These are phyloP conservation scores for Citrullus mucosospermus DNA, from an alignment of 306 rosid genomes.

Conservation along the genomic window DNA sequence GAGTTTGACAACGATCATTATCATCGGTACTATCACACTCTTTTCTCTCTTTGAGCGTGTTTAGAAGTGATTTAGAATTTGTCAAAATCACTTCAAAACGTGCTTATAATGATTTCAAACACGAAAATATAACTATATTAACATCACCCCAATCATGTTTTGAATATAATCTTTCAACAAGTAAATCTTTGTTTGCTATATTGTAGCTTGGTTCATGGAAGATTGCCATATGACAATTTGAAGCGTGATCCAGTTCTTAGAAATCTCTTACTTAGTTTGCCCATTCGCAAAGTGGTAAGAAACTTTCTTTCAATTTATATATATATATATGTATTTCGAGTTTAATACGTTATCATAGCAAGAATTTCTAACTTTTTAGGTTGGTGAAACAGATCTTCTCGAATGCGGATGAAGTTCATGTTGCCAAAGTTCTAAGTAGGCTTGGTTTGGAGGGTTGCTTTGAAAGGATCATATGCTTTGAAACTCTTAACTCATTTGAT, in stretches of 20 bases:
- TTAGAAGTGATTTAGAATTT: too few relatives aligned
- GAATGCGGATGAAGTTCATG: slow-evolving; percentile 48
- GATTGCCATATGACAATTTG: slow-evolving; percentile 59
- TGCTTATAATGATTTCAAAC: too few relatives aligned
- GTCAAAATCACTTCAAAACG: too few relatives aligned
- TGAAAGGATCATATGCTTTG: slow-evolving; percentile 59
- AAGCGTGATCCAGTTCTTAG: slow-evolving; percentile 65
- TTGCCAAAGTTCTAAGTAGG: slow-evolving; percentile 36
- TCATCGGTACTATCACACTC: slow-evolving; percentile 29
- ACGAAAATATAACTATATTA: too few relatives aligned
- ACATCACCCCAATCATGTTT: too few relatives aligned
- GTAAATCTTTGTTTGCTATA: not conserved
- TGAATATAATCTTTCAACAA: not conserved
- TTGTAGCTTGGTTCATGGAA: slow-evolving; percentile 70
- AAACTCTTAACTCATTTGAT: slow-evolving; percentile 48
- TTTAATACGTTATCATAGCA: not conserved
- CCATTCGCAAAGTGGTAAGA: slow-evolving; percentile 30
- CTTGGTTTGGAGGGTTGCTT: slow-evolving; percentile 91
- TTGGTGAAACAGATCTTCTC: slow-evolving; percentile 43
- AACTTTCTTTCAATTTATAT: not conserved
- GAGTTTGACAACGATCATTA: slow-evolving; percentile 56
- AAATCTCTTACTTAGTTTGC: slow-evolving; percentile 60
- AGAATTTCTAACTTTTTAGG: too few relatives aligned
- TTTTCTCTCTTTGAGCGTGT: too few relatives aligned
- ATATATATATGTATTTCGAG: not conserved